phyloP scores from a whole-genome alignment of 345 rosid genomes.

The Firmiana major region DNA sequence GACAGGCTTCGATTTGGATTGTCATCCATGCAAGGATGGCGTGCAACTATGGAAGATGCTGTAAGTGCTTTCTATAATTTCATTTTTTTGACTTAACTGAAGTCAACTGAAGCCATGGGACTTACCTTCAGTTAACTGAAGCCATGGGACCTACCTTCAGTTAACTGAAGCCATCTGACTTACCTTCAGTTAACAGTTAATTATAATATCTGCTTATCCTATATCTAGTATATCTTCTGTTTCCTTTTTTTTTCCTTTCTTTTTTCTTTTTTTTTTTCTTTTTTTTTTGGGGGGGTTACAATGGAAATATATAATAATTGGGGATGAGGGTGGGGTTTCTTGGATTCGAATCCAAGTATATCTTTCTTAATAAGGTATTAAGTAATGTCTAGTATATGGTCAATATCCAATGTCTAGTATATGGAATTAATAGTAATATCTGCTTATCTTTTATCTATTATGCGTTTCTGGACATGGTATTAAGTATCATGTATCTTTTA shows the following conservation, averaged over 20 bases:
- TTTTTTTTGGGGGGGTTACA: no score
- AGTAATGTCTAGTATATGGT: neutral
- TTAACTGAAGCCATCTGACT: neutral
- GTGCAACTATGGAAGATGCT: slow-evolving; percentile 35
- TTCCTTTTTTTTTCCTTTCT: no score
- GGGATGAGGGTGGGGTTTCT: no score
- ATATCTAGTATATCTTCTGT: neutral
- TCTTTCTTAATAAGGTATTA: neutral
- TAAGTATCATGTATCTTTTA: neutral
- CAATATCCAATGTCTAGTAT: neutral
- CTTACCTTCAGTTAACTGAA: neutral
- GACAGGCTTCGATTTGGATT: slow-evolving; percentile 56
- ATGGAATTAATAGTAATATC: neutral
- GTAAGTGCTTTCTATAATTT: slow-evolving; percentile 36
- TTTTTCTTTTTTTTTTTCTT: no score
- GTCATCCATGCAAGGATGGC: slow-evolving; percentile 84
- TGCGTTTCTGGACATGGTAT: neutral
- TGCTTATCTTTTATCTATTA: neutral
- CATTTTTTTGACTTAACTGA: neutral
- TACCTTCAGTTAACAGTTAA: neutral
- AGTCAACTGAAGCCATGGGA: neutral
- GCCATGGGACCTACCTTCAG: neutral
- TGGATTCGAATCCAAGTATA: no score
- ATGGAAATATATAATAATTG: no score
- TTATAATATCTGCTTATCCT: neutral